A percentile compares a stretch with the other conserved stretches of the same genome.
Conservation (phyloP, 345 rosid genomes). For the Chamaenerion angustifolium region DNA sequence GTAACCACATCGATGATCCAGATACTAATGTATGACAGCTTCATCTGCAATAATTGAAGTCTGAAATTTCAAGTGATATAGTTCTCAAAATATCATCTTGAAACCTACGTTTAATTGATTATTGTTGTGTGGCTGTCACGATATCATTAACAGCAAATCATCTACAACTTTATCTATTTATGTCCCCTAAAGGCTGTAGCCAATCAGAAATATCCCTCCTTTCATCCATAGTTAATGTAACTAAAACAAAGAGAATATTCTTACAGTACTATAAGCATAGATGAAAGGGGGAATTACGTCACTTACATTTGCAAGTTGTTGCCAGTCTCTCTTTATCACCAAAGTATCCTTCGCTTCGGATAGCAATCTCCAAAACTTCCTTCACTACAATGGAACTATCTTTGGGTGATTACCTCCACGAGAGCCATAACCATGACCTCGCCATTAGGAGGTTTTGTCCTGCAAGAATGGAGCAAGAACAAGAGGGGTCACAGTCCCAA, state of each 20-base stretch:
- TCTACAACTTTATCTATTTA: no score
- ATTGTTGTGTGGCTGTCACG: no score
- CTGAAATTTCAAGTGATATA: no score
- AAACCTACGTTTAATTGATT: no score
- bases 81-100: no score
- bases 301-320: neutral
- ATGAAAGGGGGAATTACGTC: slow-evolving; percentile 3
- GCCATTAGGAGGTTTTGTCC: slow-evolving; percentile 56
- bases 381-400: slow-evolving; percentile 19
- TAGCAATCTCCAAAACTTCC: neutral
- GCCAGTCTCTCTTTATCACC: neutral
- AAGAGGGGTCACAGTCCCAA: slow-evolving; percentile 16
- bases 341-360: neutral
- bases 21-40: no score
- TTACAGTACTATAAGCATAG: slow-evolving; percentile 1
- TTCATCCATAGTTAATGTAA: no score
- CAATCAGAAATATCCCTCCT: no score
- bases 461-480: slow-evolving; percentile 38
- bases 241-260: slow-evolving; percentile 17
- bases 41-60: no score
- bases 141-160: no score
- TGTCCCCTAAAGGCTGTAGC: no score
- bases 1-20: no score
- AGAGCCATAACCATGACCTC: slow-evolving; percentile 31
- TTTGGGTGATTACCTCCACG: slow-evolving; percentile 20